A percentile compares a stretch with the other conserved stretches of the same genome.
phyloP scores from a whole-genome alignment of 1,284 basidiomycete genomes.

The Ceratobasidium sp. region DNA sequence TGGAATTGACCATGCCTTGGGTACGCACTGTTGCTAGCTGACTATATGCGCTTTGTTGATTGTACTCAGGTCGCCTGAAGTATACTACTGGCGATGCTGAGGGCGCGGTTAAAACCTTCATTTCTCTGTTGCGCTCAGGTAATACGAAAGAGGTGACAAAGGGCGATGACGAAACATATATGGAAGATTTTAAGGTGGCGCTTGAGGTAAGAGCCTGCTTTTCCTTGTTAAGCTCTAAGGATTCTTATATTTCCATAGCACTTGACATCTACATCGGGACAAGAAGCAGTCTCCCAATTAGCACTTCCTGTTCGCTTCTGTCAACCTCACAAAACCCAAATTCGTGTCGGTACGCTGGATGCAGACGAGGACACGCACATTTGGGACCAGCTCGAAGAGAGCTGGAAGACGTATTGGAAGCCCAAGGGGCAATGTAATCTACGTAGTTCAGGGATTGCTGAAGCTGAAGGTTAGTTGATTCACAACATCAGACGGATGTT shows the following conservation, averaged over 20 bases:
- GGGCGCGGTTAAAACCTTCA: constrained; percentile 69
- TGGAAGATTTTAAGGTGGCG: constrained; percentile 80
- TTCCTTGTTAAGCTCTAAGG: constrained; percentile 35
- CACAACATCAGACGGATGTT: background rate
- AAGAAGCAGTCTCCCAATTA: constrained; percentile 48
- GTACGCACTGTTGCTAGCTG: constrained; percentile 51
- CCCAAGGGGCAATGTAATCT: constrained; percentile 54
- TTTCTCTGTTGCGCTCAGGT: constrained; percentile 59
- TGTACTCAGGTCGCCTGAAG: constrained; percentile 64
- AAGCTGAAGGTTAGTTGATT: constrained; percentile 61
- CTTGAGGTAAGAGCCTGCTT: constrained; percentile 59
- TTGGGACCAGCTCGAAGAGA: constrained; percentile 68
- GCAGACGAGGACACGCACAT: constrained; percentile 23
- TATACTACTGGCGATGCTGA: constrained; percentile 77
- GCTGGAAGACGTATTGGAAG: constrained; percentile 68
- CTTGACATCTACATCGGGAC: constrained; percentile 60
- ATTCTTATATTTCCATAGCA: constrained; percentile 57
- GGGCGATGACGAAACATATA: constrained; percentile 68
- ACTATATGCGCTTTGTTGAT: constrained; percentile 10
- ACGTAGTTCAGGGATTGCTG: constrained; percentile 61
- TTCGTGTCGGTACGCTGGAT: constrained; percentile 55
- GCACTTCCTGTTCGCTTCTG: constrained; percentile 62
- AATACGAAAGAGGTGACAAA: constrained; percentile 46
- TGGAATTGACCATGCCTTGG: constrained; percentile 77
- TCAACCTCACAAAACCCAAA: constrained; percentile 57